A percentile compares a stretch with the other conserved stretches of the same genome.
Conservation (phyloP, 768 basidiomycete species). For the Coprinopsis marcescibilis region DNA sequence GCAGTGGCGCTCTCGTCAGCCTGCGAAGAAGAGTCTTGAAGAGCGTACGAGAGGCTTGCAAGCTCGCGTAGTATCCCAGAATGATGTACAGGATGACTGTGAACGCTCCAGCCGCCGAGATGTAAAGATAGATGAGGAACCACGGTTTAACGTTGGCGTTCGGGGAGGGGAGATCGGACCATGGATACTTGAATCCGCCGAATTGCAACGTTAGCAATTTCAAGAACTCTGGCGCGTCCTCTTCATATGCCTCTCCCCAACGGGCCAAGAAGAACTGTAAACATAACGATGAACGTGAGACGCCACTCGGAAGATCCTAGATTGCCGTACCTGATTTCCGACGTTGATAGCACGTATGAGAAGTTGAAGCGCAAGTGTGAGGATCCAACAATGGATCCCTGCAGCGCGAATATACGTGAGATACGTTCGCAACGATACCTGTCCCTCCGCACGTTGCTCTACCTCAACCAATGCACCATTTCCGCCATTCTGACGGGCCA, state of each 20-base stretch:
- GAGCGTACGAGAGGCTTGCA: conserved; percentile 58
- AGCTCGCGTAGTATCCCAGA: conserved; percentile 62
- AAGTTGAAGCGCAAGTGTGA: conserved; percentile 48
- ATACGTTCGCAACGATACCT: conserved; percentile 55
- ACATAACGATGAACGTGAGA: background rate
- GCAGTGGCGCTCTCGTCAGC: conserved; percentile 55
- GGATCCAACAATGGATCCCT: conserved; percentile 48
- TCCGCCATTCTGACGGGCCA: conserved; percentile 9
- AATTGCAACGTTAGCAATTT: conserved; percentile 13
- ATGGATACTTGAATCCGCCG: conserved; percentile 29
- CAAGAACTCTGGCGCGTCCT: conserved; percentile 9
- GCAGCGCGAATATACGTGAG: conserved; percentile 58
- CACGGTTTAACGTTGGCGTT: conserved; percentile 57
- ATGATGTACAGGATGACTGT: conserved; percentile 49
- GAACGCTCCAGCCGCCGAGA: conserved; percentile 54
- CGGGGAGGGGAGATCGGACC: conserved; percentile 52
- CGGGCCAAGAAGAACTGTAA: conserved; percentile 56
- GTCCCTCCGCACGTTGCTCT: conserved; percentile 62
- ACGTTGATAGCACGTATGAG: conserved; percentile 52
- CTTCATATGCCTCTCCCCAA: conserved; percentile 65
- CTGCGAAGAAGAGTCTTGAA: conserved; percentile 50
- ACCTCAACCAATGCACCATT: conserved; percentile 55
- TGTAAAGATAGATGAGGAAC: conserved; percentile 57
- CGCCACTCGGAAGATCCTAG: background rate
- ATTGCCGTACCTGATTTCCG: conserved; percentile 43